A percentile compares a stretch with the other conserved stretches of the same genome.
These are phyloP conservation scores for Cornus suecica DNA, from an alignment of 148 eudicot genomes.

Conservation along the genomic window DNA sequence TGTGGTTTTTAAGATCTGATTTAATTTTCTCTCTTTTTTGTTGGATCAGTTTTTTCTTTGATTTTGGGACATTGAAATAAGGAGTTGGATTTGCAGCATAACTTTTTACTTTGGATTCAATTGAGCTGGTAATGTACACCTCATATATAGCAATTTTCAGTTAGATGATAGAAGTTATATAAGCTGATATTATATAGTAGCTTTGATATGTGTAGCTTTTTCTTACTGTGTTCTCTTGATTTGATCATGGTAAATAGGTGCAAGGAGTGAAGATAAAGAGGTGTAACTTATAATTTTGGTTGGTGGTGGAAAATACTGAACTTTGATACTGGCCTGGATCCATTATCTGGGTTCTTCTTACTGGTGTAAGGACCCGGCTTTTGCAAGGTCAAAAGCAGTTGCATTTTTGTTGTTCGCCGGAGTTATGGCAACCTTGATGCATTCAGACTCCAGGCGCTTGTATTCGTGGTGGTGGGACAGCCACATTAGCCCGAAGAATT, in stretches of 20 bases:
- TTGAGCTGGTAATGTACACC: neutral
- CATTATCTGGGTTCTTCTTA: conserved; percentile 16
- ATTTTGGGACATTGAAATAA: neutral
- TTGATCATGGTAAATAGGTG: conserved; percentile 4
- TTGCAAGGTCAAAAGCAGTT: conserved; percentile 36
- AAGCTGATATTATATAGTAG: conserved; percentile 1
- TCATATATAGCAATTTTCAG: neutral
- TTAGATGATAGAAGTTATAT: conserved; percentile 1
- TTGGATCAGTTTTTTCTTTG: conserved; percentile 14
- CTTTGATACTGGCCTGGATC: conserved; percentile 47
- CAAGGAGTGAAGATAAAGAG: conserved; percentile 9
- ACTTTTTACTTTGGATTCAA: conserved; percentile 6
- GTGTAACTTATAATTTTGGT: conserved; percentile 1
- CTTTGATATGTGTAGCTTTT: conserved; percentile 1
- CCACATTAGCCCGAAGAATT: conserved; percentile 63
- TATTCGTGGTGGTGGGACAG: conserved; percentile 84
- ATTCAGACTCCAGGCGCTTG: conserved; percentile 54
- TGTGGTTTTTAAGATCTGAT: conserved; percentile 5
- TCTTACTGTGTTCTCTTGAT: neutral
- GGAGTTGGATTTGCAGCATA: conserved; percentile 11
- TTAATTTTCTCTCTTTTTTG: neutral
- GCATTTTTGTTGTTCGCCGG: conserved; percentile 34
- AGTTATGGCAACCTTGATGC: conserved; percentile 42
- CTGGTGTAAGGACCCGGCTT: conserved; percentile 37
- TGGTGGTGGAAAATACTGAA: conserved; percentile 1